Conservation (phyloP, 306 rosid species). For the Lagenaria siceraria region DNA sequence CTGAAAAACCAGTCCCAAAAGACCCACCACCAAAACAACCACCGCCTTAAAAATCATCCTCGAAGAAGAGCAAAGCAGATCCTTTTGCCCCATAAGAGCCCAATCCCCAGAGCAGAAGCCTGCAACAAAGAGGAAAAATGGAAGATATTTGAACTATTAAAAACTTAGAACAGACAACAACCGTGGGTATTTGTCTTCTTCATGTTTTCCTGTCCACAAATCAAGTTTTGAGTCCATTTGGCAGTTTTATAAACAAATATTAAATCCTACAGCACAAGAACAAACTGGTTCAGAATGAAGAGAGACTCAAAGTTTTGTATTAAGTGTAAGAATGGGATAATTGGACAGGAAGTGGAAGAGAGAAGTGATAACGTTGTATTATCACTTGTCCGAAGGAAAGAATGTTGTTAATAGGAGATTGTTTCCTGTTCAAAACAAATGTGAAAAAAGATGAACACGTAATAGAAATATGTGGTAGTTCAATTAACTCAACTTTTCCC, state of each 20-base stretch:
- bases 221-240: background rate
- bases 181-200: background rate
- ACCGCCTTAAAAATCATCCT: conserved; percentile 15
- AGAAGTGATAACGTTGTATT: background rate
- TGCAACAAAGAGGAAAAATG: background rate
- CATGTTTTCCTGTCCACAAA: background rate
- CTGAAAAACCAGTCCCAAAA: conserved; percentile 59
- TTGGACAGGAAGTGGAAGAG: background rate
- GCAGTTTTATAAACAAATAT: background rate
- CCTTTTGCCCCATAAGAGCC: background rate
- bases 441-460: background rate
- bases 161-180: background rate
- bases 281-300: background rate
- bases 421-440: background rate
- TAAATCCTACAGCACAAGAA: background rate
- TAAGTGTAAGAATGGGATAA: background rate
- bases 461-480: background rate
- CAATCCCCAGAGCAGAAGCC: background rate
- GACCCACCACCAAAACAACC: conserved; percentile 36
- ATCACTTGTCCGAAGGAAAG: background rate
- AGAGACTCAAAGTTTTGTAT: background rate
- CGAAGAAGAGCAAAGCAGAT: conserved; percentile 9
- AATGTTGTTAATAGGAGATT: background rate
- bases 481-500: background rate
- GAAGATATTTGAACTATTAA: background rate